Conservation (phyloP, 257 asterid genomes). For the Linderniella brevidens region DNA sequence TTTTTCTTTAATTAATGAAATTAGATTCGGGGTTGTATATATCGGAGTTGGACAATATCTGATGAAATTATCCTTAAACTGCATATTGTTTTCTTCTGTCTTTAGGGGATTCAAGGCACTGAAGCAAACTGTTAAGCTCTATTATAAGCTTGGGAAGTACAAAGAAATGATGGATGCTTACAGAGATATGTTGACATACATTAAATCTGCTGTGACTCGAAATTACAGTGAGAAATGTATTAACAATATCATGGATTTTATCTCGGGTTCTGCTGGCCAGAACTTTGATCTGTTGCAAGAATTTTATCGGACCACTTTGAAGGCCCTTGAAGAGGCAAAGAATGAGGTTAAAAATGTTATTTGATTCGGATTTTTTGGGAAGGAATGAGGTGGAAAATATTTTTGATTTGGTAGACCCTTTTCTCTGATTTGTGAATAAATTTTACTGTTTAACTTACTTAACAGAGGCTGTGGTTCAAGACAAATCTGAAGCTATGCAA, state of each 20-base stretch:
- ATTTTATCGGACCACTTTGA: conserved; percentile 86
- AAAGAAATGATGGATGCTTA: conserved; percentile 96
- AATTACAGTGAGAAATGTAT: conserved; percentile 96
- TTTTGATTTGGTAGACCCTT: not conserved
- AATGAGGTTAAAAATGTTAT: conserved; percentile 48
- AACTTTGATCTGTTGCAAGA: conserved; percentile 77
- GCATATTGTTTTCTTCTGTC: conserved; percentile 9
- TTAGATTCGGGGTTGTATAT: too few relatives aligned
- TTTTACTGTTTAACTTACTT: conserved; percentile 9
- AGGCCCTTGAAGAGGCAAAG: conserved; percentile 96
- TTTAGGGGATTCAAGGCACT: conserved; percentile 98
- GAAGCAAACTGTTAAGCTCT: conserved; percentile 89
- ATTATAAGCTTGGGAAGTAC: conserved; percentile 79
- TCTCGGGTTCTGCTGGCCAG: conserved; percentile 91
- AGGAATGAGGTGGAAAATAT: not conserved
- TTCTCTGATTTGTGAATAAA: conserved; percentile 5
- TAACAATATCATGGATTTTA: conserved; percentile 93
- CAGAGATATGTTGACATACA: conserved; percentile 84
- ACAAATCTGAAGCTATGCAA: conserved; percentile 95
- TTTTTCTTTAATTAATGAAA: too few relatives aligned
- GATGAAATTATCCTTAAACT: too few relatives aligned
- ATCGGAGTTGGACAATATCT: too few relatives aligned
- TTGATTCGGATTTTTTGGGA: too few relatives aligned
- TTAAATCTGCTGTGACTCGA: conserved; percentile 91
- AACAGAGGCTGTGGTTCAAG: conserved; percentile 96